A percentile compares a stretch with the other conserved stretches of the same genome.
phyloP scores from a whole-genome alignment of 2,329 filamentous ascomycete species.

The Pseudogymnoascus sp. region DNA sequence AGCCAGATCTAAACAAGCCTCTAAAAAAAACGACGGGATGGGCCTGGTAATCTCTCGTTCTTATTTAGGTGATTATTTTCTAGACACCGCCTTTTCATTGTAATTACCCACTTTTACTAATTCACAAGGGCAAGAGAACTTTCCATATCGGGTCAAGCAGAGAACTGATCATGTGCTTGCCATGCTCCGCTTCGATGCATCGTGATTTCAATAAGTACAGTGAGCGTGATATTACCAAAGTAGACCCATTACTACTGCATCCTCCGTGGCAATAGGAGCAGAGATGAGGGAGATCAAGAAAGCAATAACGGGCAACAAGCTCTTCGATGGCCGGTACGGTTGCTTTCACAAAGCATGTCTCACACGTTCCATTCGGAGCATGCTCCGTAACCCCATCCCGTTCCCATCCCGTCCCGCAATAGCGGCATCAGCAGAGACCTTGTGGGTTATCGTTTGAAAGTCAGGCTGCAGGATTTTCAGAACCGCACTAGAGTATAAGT shows the following conservation, averaged over 20 bases:
- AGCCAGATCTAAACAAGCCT: not conserved
- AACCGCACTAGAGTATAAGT: conserved; percentile 2
- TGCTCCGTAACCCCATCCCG: not conserved
- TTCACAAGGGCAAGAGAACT: conserved; percentile 1
- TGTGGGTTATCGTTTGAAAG: not conserved
- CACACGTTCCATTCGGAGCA: not conserved
- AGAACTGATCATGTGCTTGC: conserved; percentile 1
- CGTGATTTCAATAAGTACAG: conserved; percentile 6
- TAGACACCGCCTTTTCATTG: conserved; percentile 1
- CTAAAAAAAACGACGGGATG: not conserved
- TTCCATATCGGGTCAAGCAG: conserved; percentile 1
- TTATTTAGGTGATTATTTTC: not conserved
- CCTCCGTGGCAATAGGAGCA: not conserved
- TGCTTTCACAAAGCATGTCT: not conserved
- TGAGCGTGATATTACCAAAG: not conserved
- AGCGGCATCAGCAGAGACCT: not conserved
- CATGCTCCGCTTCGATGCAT: conserved; percentile 4
- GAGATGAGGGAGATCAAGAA: not conserved
- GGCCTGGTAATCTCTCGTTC: not conserved
- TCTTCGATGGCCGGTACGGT: not conserved
- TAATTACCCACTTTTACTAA: conserved; percentile 8
- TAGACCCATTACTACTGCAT: not conserved
- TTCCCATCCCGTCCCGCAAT: conserved; percentile 2
- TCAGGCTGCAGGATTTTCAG: conserved; percentile 3
- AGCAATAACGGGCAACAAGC: not conserved